Evolutionary conservation across 2,329 filamentous ascomycete species (phyloP).

Genomic region (Beauveria rudraprayagi): DNA sequence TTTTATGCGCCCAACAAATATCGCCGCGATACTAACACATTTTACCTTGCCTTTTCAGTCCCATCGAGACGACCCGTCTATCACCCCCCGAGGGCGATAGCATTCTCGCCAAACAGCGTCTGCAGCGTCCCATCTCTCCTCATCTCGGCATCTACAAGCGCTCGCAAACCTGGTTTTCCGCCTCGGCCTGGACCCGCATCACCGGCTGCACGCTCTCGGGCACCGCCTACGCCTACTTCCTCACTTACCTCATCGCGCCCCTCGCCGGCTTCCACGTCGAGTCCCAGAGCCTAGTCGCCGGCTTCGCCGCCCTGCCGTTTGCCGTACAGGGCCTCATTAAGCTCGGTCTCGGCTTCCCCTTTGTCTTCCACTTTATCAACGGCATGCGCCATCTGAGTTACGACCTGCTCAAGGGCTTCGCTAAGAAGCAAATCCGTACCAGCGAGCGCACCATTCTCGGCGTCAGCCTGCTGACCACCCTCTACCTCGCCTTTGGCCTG

Average conservation of each 20-base stretch:
- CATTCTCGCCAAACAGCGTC: conserved; percentile 75
- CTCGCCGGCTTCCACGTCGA: conserved; percentile 58
- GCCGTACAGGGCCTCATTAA: conserved; percentile 51
- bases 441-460: conserved; percentile 42
- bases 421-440: conserved; percentile 37
- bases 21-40: background rate
- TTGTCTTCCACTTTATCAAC: conserved; percentile 49
- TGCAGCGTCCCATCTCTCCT: conserved; percentile 71
- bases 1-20: too few species aligned
- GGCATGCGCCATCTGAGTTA: conserved; percentile 47
- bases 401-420: conserved; percentile 44
- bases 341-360: conserved; percentile 50
- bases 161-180: conserved; percentile 76
- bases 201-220: conserved; percentile 69
- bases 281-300: conserved; percentile 50
- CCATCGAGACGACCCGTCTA: conserved; percentile 50
- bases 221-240: conserved; percentile 69
- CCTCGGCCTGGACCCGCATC: conserved; percentile 68
- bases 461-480: conserved; percentile 32
- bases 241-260: conserved; percentile 74
- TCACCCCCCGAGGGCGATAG: conserved; percentile 44
- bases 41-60: conserved; percentile 22
- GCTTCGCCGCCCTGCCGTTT: conserved; percentile 51
- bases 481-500: conserved; percentile 42
- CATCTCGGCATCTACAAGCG: conserved; percentile 81